phyloP scores from a whole-genome alignment of 1,284 basidiomycete genomes.

The Volvariella surrecta region DNA sequence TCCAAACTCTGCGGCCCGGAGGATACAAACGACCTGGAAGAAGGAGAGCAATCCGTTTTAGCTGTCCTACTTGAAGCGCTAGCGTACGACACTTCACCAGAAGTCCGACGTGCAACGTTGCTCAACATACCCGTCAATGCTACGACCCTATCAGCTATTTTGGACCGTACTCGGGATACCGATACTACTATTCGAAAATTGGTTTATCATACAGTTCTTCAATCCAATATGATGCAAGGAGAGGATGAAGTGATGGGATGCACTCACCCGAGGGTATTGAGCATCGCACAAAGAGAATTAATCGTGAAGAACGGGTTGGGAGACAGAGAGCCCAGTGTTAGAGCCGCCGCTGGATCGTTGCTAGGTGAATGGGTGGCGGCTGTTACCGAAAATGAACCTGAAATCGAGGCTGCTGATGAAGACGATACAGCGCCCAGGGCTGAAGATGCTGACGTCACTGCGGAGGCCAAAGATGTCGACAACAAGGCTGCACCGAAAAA shows the following conservation, averaged over 20 bases:
- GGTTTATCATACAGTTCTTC: conserved; percentile 66
- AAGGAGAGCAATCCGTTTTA: conserved; percentile 48
- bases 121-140: conserved; percentile 63
- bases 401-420: too few relatives aligned
- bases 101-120: conserved; percentile 80
- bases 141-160: conserved; percentile 55
- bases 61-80: conserved; percentile 69
- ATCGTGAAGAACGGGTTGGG: conserved; percentile 76
- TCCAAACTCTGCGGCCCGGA: conserved; percentile 75
- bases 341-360: conserved; percentile 67
- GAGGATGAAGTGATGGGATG: conserved; percentile 24
- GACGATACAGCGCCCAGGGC: too few relatives aligned
- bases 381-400: conserved; percentile 14
- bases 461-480: conserved; percentile 5
- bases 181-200: conserved; percentile 75
- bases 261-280: conserved; percentile 59
- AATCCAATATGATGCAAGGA: conserved; percentile 27
- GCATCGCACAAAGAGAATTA: conserved; percentile 67
- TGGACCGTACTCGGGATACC: conserved; percentile 79
- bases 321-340: conserved; percentile 68
- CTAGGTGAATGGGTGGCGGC: conserved; percentile 69
- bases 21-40: conserved; percentile 51
- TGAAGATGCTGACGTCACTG: conserved; percentile 17
- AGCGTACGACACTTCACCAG: conserved; percentile 72
- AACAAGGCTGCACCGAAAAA: conserved; percentile 6